These are phyloP conservation scores for Ganoderma boninense DNA, from an alignment of 1,284 basidiomycete species.

Conservation along the genomic window DNA sequence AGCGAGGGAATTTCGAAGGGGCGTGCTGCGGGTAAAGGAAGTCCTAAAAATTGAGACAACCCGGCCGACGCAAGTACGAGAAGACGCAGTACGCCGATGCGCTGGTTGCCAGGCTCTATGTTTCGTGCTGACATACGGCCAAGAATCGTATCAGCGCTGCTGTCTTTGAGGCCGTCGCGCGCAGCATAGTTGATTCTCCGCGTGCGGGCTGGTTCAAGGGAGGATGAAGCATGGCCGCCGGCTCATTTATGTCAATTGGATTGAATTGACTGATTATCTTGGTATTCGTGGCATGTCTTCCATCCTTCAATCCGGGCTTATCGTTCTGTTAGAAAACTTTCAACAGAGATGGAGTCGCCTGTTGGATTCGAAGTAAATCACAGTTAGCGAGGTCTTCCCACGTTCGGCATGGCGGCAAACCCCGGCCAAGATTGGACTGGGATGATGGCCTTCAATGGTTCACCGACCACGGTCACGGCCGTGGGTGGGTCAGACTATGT, in stretches of 20 bases:
- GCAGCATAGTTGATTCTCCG: neutral
- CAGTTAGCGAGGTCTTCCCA: neutral
- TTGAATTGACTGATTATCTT: neutral
- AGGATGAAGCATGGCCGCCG: neutral
- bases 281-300: neutral
- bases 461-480: too few relatives aligned
- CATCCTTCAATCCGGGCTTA: neutral
- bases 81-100: neutral
- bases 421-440: neutral
- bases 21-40: neutral
- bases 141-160: neutral
- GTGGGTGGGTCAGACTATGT: too few relatives aligned
- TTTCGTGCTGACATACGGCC: neutral
- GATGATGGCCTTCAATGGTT: neutral
- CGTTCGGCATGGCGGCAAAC: neutral
- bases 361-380: neutral
- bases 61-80: neutral
- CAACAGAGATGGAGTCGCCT: neutral
- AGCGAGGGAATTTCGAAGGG: neutral
- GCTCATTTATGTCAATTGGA: neutral
- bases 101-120: neutral
- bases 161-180: neutral
- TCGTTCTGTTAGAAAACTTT: neutral
- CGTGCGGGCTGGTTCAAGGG: neutral
- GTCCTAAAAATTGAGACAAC: neutral